Base-by-base conservation (phyloP, 176 grass and related monocot genomes). In the Poa pratensis region DNA sequence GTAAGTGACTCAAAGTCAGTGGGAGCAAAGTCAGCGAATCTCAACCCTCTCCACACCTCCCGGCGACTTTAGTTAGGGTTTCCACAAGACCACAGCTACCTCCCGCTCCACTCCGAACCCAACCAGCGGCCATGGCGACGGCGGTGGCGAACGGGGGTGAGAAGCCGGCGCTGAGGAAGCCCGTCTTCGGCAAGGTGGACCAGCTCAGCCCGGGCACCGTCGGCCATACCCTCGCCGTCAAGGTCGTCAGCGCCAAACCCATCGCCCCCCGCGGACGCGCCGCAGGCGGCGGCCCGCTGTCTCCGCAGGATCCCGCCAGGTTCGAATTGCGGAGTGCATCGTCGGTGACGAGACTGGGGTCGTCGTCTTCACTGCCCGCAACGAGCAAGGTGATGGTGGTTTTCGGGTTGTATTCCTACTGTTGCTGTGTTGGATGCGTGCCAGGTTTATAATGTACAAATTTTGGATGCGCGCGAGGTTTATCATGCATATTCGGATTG, bases 321-420 rank as follows among this genome's bases (percentile, higher is more conserved):
- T 7, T 2, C 71, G 43, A 58, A 80, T 84, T 9, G 82, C 71
- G 14, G 71, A 84, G 71, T 84, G 82, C 58, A 59, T 76, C 71
- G 82, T 84, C 42, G 82, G 71, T 5, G 82, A 84, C 26, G 82
- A 84, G 82, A 84, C 71, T 4, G 82, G 82, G 27, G 35, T 49
- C 82, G 75, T 84, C 82, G 43, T 84, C 42, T 84, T 84, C 82
- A 84, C 82, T 28, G 82, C 82, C 82, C 82, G 71, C 71, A 84
- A 84, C 71, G 71, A 76, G 20, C 57, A 76, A 84, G 82, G 82
- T 84, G 27, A 76, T 39, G 43, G 13, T 49, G 7, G 1, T 61
- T 65, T 49, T 61, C 11, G 24, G 20, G n/a, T 80, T 62, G 23
- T 28, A 6, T 79, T 63, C 17, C 1, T 43, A 43, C 18, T 34